Conservation (phyloP, 345 rosid genomes). For the Litchi chinensis region DNA sequence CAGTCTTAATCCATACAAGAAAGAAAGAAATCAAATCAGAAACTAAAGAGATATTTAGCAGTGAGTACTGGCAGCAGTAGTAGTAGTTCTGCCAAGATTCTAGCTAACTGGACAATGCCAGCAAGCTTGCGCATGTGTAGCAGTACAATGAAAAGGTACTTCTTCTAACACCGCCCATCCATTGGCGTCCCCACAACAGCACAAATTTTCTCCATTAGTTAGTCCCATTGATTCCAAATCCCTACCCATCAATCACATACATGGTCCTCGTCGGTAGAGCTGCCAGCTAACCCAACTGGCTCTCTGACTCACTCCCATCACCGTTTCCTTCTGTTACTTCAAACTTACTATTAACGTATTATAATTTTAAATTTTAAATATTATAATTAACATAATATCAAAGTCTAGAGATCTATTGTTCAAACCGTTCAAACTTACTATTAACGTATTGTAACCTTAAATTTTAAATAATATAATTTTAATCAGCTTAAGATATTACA, state of each 20-base stretch:
- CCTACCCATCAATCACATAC: conserved; percentile 62
- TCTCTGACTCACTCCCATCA: conserved; percentile 6
- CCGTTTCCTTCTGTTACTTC: conserved; percentile 5
- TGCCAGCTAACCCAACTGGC: conserved; percentile 25
- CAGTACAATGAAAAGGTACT: conserved; percentile 31
- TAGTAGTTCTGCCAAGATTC: conserved; percentile 29
- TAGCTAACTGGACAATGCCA: conserved; percentile 22
- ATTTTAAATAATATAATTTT: too few species aligned
- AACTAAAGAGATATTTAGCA: conserved; percentile 15
- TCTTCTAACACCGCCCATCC: conserved; percentile 48
- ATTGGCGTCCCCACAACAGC: conserved; percentile 52
- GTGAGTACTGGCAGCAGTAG: neutral
- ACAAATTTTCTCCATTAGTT: conserved; percentile 30
- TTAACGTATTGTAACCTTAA: too few species aligned
- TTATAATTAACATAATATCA: too few species aligned
- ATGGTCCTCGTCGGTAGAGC: conserved; percentile 15
- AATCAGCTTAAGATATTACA: too few species aligned
- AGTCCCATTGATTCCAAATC: conserved; percentile 48
- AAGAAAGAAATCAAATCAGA: neutral
- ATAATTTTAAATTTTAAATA: too few species aligned
- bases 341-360: too few species aligned
- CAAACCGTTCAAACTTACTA: too few species aligned
- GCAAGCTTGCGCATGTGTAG: conserved; percentile 25
- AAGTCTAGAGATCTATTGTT: too few species aligned
- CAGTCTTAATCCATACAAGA: neutral